phyloP scores from a whole-genome alignment of 768 basidiomycete genomes.

The Boletus tylopilopsis region DNA sequence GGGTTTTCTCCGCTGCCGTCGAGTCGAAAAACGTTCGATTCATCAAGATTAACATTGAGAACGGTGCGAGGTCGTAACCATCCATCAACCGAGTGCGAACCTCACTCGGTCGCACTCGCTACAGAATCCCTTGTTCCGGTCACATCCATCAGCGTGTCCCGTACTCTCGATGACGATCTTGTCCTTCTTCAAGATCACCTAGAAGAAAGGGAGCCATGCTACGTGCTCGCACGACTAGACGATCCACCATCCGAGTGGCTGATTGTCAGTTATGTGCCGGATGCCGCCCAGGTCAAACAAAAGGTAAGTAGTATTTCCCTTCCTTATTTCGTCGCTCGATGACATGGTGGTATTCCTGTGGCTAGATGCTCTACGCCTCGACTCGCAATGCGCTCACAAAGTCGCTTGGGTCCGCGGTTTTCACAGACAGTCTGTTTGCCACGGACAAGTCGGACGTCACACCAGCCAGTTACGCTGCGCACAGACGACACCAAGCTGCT shows the following conservation, averaged over 20 bases:
- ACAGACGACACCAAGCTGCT: slow-evolving; percentile 65
- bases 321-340: not conserved
- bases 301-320: slow-evolving; percentile 48
- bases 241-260: slow-evolving; percentile 64
- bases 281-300: slow-evolving; percentile 72
- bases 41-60: slow-evolving; percentile 70
- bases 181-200: slow-evolving; percentile 52
- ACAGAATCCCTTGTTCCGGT: slow-evolving; percentile 70
- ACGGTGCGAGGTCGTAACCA: slow-evolving; percentile 49
- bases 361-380: slow-evolving; percentile 86
- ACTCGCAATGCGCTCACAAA: slow-evolving; percentile 66
- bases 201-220: slow-evolving; percentile 64
- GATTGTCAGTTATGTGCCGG: slow-evolving; percentile 77
- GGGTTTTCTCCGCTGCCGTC: slow-evolving; percentile 56
- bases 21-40: slow-evolving; percentile 55
- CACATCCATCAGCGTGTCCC: slow-evolving; percentile 42
- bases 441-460: slow-evolving; percentile 67
- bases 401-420: slow-evolving; percentile 68
- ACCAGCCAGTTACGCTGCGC: slow-evolving; percentile 66
- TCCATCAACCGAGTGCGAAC: slow-evolving; percentile 8
- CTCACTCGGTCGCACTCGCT: slow-evolving; percentile 22
- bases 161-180: slow-evolving; percentile 63
- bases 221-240: slow-evolving; percentile 67
- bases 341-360: too few species aligned
- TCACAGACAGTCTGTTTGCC: slow-evolving; percentile 75